A percentile compares a stretch with the other conserved stretches of the same genome.
phyloP scores from a whole-genome alignment of 495 filamentous ascomycete species.

The Talaromyces ruber region DNA sequence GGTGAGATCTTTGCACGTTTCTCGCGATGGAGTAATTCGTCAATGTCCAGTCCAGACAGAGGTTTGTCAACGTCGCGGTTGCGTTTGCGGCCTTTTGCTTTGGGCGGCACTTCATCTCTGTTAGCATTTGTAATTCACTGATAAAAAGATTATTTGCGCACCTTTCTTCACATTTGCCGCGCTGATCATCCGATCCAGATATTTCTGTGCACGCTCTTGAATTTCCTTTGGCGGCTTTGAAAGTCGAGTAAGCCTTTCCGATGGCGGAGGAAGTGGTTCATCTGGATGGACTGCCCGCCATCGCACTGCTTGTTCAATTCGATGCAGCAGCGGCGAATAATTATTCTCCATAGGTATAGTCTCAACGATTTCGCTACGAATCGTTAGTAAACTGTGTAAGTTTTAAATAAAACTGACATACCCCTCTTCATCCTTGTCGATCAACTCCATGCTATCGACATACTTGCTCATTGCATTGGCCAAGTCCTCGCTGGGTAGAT shows the following conservation, averaged over 20 bases:
- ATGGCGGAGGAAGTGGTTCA: conserved; percentile 55
- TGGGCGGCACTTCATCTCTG: conserved; percentile 61
- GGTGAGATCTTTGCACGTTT: conserved; percentile 59
- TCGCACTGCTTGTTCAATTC: conserved; percentile 76
- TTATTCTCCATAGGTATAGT: conserved; percentile 74
- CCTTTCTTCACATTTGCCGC: conserved; percentile 83
- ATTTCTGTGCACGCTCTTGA: conserved; percentile 40
- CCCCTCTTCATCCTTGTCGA: conserved; percentile 63
- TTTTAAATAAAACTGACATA: conserved; percentile 20
- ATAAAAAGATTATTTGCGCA: conserved; percentile 13
- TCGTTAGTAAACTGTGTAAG: conserved; percentile 18
- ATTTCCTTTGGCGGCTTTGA: conserved; percentile 65
- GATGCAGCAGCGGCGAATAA: conserved; percentile 87
- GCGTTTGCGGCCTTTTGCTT: conserved; percentile 64
- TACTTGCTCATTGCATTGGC: conserved; percentile 77
- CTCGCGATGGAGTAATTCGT: conserved; percentile 58
- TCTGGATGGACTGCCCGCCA: conserved; percentile 70
- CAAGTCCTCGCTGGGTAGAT: conserved; percentile 70
- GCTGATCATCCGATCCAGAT: conserved; percentile 54
- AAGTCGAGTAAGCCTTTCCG: conserved; percentile 63
- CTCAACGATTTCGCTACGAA: conserved; percentile 53
- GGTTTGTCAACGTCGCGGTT: conserved; percentile 67
- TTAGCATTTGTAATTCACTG: conserved; percentile 13
- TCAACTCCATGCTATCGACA: conserved; percentile 89
- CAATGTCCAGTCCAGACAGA: conserved; percentile 84